phyloP scores from a whole-genome alignment of 768 basidiomycete genomes.

The Lactifluus echinatus region DNA sequence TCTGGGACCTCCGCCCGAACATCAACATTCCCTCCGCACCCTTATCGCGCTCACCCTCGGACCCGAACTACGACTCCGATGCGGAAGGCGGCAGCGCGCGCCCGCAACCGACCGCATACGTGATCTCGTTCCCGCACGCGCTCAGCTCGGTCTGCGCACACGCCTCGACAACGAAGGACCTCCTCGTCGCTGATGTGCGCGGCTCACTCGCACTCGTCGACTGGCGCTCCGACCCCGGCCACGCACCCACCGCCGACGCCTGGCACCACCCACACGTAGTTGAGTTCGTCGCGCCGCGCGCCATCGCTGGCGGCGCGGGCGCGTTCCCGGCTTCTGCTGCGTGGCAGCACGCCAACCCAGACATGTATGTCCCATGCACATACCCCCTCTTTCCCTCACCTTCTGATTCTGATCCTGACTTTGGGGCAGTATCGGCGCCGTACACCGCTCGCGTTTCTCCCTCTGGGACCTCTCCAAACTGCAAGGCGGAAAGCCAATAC shows the following conservation, averaged over 20 bases:
- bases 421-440: constrained; percentile 65
- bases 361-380: constrained; percentile 59
- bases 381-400: background rate
- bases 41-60: constrained; percentile 28
- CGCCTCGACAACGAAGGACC: constrained; percentile 64
- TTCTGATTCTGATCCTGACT: too few relatives aligned
- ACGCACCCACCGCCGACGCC: constrained; percentile 38
- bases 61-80: too few relatives aligned
- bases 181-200: constrained; percentile 66
- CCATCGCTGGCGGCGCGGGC: constrained; percentile 42
- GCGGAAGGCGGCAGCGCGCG: constrained; percentile 29
- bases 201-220: constrained; percentile 74
- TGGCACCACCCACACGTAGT: constrained; percentile 57
- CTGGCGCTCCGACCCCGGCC: constrained; percentile 68
- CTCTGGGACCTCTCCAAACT: constrained; percentile 71
- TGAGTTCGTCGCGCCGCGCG: constrained; percentile 65
- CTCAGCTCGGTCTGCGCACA: constrained; percentile 62
- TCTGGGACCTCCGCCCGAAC: constrained; percentile 74
- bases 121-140: constrained; percentile 65
- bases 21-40: constrained; percentile 36
- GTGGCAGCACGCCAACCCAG: constrained; percentile 61
- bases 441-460: constrained; percentile 61
- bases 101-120: constrained; percentile 70
- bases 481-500: constrained; percentile 62
- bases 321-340: constrained; percentile 52